Evolutionary conservation across 2,329 filamentous ascomycete species (phyloP).

Genomic region (Bipolaris cookei): DNA sequence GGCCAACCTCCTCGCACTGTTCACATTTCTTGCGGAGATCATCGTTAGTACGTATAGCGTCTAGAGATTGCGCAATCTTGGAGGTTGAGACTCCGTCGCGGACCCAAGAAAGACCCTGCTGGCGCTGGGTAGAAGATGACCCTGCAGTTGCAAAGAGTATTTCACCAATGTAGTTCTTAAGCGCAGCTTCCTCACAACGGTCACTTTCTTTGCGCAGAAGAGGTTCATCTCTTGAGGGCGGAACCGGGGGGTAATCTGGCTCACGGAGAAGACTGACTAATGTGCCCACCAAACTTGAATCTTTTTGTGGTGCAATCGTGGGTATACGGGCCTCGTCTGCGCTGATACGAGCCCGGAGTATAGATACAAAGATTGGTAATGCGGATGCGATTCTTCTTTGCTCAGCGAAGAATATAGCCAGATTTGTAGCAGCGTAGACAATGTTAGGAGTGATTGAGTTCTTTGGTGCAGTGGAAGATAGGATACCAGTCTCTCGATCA

Average conservation of each 20-base stretch:
- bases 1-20: conserved; percentile 76
- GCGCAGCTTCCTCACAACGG: conserved; percentile 80
- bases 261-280: conserved; percentile 54
- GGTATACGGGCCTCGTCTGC: conserved; percentile 55
- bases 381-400: conserved; percentile 70
- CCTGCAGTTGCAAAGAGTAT: conserved; percentile 79
- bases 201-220: conserved; percentile 69
- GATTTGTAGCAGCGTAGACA: conserved; percentile 73
- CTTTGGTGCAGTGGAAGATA: conserved; percentile 60
- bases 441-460: conserved; percentile 72
- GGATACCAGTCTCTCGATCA: conserved; percentile 66
- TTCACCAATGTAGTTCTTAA: conserved; percentile 92
- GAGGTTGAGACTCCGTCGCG: conserved; percentile 78
- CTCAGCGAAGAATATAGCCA: conserved; percentile 79
- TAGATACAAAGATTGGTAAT: conserved; percentile 82
- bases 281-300: conserved; percentile 36
- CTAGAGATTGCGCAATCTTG: conserved; percentile 65
- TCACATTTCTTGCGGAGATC: conserved; percentile 68
- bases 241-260: conserved; percentile 70
- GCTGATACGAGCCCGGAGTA: conserved; percentile 76
- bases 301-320: conserved; percentile 23
- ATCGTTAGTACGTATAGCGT: conserved; percentile 49
- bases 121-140: conserved; percentile 43
- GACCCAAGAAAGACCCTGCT: conserved; percentile 84
- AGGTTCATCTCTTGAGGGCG: conserved; percentile 70